Evolutionary conservation across 1,139 yeast genomes (phyloP), one percentile per base, ranked within the genome.

Genomic region (Kodamaea derodonti): DNA sequence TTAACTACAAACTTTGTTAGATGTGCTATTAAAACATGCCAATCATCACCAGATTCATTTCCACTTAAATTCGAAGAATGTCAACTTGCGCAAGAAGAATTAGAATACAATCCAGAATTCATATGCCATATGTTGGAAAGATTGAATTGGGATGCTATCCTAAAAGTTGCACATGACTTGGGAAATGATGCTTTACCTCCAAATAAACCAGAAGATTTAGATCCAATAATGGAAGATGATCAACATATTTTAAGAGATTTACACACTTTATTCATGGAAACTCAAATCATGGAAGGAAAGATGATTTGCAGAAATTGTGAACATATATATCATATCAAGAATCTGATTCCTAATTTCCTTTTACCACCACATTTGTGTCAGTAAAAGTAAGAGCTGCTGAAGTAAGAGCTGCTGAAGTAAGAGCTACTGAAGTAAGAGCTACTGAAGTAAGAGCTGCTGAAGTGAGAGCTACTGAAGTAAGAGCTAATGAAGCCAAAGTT

Each of bases 1-100:
- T 68, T 92, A 29, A 90, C 98, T 22, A 86, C 97, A 28, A 92
- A 94, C 60, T 94, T 92, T 59, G 95, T 92, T 42, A 88, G 84
- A 58, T 92, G 99, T 60, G 92, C 97, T 0, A 85, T 88, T 42
- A 81, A 84, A 51, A 54, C 78, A 4, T 92, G 99, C 54, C 86
- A 83, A 38, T 65, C 79, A 20, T 75, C 92, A 8, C 74, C 78
- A 20, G 78, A 79, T 5, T 78, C 95, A 14, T 92, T 88, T 56
- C 99, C 99, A 2, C 71, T 92, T 38, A 68, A 71, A 43, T 90
- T 74, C 56, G 63, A 75, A 37, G 87, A 84, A 37, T 81, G 92
- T 51, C 76, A 83, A 47, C 65, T 92, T 33, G 81, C 76, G 13
- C 84, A 80, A 48, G 83, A 84, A 52, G 88, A 84, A 50, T 81